phyloP scores from a whole-genome alignment of 2,329 filamentous ascomycete species.

The Aspergillus sp. region DNA sequence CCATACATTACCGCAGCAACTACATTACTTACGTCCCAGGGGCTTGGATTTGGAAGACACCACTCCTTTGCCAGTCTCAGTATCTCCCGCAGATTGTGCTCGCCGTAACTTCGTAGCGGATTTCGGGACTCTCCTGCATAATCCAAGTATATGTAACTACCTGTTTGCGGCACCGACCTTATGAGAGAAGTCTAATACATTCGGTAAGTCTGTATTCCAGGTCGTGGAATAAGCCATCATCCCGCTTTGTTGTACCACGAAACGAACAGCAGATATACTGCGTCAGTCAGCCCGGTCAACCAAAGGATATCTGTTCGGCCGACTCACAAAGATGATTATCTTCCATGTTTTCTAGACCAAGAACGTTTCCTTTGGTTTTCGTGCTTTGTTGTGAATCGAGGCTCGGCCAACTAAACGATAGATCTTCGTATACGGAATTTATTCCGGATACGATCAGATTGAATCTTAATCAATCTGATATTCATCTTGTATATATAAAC shows the following conservation, averaged over 20 bases:
- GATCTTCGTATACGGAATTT: too few species aligned
- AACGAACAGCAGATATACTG: not conserved
- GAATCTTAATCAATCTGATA: too few species aligned
- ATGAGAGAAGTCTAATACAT: not conserved
- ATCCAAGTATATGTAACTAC: constrained; percentile 8
- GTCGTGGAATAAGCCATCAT: not conserved
- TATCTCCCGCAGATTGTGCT: not conserved
- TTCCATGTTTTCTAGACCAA: constrained; percentile 3
- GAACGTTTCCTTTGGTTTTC: not conserved
- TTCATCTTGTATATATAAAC: too few species aligned
- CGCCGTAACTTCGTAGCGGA: constrained; percentile 3
- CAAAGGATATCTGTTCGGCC: not conserved
- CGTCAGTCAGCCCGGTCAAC: not conserved
- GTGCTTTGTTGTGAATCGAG: too few species aligned
- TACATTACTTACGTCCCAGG: too few species aligned
- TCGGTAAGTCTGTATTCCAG: not conserved
- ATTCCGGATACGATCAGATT: too few species aligned
- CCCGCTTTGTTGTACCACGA: not conserved
- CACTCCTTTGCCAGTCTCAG: not conserved
- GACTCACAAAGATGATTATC: constrained; percentile 2
- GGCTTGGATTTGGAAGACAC: not conserved
- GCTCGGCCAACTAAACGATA: too few species aligned
- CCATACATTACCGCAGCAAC: too few species aligned
- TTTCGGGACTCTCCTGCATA: constrained; percentile 2
- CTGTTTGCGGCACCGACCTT: not conserved